Base-by-base conservation (phyloP, 78 protist species). In the Dictyostelium brefeldianum region DNA sequence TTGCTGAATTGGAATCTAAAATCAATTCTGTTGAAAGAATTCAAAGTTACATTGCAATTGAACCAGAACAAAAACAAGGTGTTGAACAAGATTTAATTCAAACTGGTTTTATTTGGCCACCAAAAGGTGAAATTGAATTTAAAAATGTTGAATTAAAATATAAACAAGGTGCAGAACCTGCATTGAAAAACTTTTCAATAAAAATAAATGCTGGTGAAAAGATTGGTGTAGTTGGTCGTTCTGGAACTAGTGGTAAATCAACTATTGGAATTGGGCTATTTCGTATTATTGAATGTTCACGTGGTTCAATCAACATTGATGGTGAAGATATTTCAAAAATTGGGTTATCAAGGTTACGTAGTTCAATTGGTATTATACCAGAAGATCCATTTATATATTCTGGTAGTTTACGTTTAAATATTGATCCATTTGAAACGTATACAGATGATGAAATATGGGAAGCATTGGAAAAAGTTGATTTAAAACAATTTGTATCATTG, bases 351-450 rank as follows among this genome's bases (percentile, higher is more conserved):
- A 53, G 27, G 5, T 81, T 97, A 47, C 91, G 99, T 9, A 41
- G 54, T 92, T 50, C 56, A 18, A 71, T 98, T 9, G 82, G 98
- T 9, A 95, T 98, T 89, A 96, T 98, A 22, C 98, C 99, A 0
- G 90, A 98, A 96, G 98, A 95, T 36, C 98, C 99, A 10, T 75
- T 81, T 25, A 90, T 98, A 75, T 96, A 98, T 89, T 57, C 97
- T 12, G 98, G 97, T n/a, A 80, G 73, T 27, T 27, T 90, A 12
- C 43, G 95, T 6, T 14, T 50, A 22, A 90, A 90, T 41, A 20
- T 90, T 65, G 95, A 90, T 7, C 98, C 97, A 14, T 83, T 79
- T 62, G 41, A 48, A 0, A 20, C 4, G 11, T 20, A 10, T 79
- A 11, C 53, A 0, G 97, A 96, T 79, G 70, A 36, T 51, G 48